Evolutionary conservation across 2,329 filamentous ascomycete species (phyloP).

Genomic region (Penicillium expansum): DNA sequence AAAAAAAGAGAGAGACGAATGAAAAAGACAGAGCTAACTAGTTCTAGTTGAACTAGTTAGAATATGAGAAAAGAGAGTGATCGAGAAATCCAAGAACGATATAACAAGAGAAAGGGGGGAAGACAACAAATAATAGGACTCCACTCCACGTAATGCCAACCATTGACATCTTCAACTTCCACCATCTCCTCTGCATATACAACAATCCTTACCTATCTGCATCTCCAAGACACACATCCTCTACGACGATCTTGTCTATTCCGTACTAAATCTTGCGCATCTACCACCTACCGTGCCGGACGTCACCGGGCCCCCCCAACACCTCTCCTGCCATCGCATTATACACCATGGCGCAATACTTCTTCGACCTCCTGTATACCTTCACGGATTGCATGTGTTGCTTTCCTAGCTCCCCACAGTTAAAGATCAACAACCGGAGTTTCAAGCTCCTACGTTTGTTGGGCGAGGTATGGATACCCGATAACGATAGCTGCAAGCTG

Average conservation of each 20-base stretch:
- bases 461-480: slow-evolving; percentile 66
- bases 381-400: slow-evolving; percentile 94
- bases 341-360: slow-evolving; percentile 69
- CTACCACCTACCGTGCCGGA: neutral
- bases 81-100: neutral
- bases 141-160: slow-evolving; percentile 20
- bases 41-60: neutral
- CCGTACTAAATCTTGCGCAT: neutral
- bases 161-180: slow-evolving; percentile 2
- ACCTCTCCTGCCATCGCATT: neutral
- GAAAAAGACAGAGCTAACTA: neutral
- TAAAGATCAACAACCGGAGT: slow-evolving; percentile 91
- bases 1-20: neutral
- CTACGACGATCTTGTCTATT: neutral
- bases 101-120: slow-evolving; percentile 13
- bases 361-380: slow-evolving; percentile 86
- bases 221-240: slow-evolving; percentile 1
- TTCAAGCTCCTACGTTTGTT: slow-evolving; percentile 95
- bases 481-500: slow-evolving; percentile 1
- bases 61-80: neutral
- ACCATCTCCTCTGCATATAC: slow-evolving; percentile 9
- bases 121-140: slow-evolving; percentile 23
- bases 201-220: slow-evolving; percentile 1
- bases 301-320: neutral
- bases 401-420: slow-evolving; percentile 87